These are phyloP conservation scores for Boletus subcaerulescens DNA, from an alignment of 768 basidiomycete genomes.

Conservation along the genomic window DNA sequence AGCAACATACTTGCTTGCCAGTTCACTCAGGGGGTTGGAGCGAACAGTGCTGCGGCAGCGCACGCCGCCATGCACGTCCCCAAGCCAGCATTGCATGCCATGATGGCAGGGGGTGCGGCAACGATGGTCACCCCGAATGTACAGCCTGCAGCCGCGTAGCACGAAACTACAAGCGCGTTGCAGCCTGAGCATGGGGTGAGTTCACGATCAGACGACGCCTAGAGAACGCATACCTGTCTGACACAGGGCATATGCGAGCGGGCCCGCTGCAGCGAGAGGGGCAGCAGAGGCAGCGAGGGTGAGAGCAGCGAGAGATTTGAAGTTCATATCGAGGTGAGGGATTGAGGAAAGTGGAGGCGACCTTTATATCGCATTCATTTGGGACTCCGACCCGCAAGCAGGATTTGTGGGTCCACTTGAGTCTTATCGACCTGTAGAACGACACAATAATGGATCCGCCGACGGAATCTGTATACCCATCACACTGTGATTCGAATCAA, in stretches of 20 bases:
- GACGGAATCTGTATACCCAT: too few relatives aligned
- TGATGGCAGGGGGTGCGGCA: constrained; percentile 17
- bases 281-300: constrained; percentile 12
- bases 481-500: too few relatives aligned
- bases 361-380: background rate
- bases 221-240: constrained; percentile 19
- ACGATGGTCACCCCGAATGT: constrained; percentile 22
- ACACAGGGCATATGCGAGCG: constrained; percentile 19
- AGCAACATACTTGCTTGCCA: background rate
- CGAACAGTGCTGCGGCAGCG: constrained; percentile 15
- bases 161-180: constrained; percentile 18
- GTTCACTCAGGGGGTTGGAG: constrained; percentile 21
- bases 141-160: constrained; percentile 25
- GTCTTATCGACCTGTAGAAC: too few relatives aligned
- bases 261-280: constrained; percentile 15
- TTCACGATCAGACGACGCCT: background rate
- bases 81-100: constrained; percentile 21
- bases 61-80: constrained; percentile 28
- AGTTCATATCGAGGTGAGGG: constrained; percentile 18
- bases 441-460: too few relatives aligned
- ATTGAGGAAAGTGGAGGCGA: too few relatives aligned
- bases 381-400: too few relatives aligned
- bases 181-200: constrained; percentile 18
- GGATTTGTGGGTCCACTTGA: too few relatives aligned
- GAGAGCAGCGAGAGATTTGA: constrained; percentile 18